phyloP scores from a whole-genome alignment of 1,284 basidiomycete genomes.

The Vanrija humicola region DNA sequence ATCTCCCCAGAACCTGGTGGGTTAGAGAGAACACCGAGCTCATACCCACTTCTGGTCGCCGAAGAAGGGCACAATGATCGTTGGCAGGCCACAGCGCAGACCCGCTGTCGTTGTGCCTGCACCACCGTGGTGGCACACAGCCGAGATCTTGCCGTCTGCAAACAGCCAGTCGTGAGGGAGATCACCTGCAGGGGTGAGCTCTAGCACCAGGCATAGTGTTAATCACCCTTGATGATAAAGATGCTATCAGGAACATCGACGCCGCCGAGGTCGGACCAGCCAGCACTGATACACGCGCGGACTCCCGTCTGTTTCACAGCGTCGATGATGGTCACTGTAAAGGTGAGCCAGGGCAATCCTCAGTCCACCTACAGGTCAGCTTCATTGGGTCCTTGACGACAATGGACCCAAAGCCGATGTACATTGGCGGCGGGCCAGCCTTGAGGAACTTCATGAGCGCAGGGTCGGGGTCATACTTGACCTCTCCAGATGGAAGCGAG shows the following conservation, averaged over 20 bases:
- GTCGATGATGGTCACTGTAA: conserved; percentile 55
- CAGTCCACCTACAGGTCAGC: conserved; percentile 43
- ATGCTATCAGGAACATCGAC: conserved; percentile 54
- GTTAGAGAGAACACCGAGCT: too few species aligned
- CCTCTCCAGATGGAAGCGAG: conserved; percentile 54
- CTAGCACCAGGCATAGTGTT: too few species aligned
- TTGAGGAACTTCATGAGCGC: conserved; percentile 55
- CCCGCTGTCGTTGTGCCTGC: conserved; percentile 65
- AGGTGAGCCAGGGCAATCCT: too few species aligned
- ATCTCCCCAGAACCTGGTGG: conserved; percentile 50
- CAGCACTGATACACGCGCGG: conserved; percentile 59
- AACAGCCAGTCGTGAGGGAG: conserved; percentile 72
- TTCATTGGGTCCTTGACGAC: conserved; percentile 25
- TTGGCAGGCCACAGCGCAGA: conserved; percentile 61
- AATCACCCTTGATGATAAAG: conserved; percentile 54
- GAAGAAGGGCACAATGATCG: conserved; percentile 66
- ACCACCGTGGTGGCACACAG: conserved; percentile 65
- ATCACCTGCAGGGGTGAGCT: conserved; percentile 30
- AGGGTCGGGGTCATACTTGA: conserved; percentile 53
- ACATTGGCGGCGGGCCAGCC: conserved; percentile 56
- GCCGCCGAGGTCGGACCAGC: conserved; percentile 61
- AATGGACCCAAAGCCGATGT: conserved; percentile 51
- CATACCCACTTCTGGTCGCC: conserved; percentile 56
- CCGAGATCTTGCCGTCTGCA: conserved; percentile 55
- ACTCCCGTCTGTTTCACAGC: conserved; percentile 57